phyloP scores from a whole-genome alignment of 2,329 filamentous ascomycete genomes.

The Fusarium nelsonii region DNA sequence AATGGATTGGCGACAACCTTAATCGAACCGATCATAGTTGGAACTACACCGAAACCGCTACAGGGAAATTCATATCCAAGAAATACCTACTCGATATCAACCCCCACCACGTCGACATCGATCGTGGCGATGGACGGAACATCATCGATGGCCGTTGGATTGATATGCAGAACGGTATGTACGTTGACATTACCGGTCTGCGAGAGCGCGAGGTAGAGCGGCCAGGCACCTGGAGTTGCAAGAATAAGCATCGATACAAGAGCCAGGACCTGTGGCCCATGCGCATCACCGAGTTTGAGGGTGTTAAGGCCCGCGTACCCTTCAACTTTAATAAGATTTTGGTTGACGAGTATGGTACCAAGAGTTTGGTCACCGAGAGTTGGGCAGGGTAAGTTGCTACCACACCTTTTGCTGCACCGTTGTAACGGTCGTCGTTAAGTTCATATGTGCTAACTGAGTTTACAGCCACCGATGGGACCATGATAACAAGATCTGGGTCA shows the following conservation, averaged over 20 bases:
- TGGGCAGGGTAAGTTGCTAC: constrained; percentile 69
- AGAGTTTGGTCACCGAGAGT: constrained; percentile 69
- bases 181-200: constrained; percentile 85
- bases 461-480: constrained; percentile 71
- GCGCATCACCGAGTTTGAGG: constrained; percentile 80
- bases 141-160: constrained; percentile 90
- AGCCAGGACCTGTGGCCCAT: constrained; percentile 81
- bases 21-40: constrained; percentile 77
- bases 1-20: constrained; percentile 71
- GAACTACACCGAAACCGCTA: constrained; percentile 58
- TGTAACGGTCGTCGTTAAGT: neutral
- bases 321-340: constrained; percentile 75
- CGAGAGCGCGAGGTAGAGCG: constrained; percentile 71
- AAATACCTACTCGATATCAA: constrained; percentile 83
- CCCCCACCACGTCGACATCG: constrained; percentile 72
- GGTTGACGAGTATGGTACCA: constrained; percentile 73
- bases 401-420: neutral
- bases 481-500: constrained; percentile 70
- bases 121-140: constrained; percentile 76
- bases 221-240: constrained; percentile 81
- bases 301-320: constrained; percentile 76
- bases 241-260: constrained; percentile 80
- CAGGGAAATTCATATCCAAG: constrained; percentile 55
- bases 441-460: constrained; percentile 32
- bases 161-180: constrained; percentile 79